These are phyloP conservation scores for Bombardia bombarda DNA, from an alignment of 495 filamentous ascomycete genomes.

Conservation along the genomic window DNA sequence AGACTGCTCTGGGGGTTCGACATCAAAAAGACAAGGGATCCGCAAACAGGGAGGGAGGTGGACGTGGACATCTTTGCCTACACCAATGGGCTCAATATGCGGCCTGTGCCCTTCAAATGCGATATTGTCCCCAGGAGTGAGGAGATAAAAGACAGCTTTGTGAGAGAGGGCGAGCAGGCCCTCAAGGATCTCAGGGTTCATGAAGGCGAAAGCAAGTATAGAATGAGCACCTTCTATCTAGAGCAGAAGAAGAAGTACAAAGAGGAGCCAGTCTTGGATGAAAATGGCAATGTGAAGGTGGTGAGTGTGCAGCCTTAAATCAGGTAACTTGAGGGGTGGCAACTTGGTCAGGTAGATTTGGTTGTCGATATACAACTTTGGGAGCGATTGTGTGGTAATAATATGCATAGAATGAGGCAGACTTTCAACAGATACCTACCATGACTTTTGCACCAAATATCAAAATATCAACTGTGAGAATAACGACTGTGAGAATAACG, in stretches of 20 bases:
- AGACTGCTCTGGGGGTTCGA: slow-evolving; percentile 49
- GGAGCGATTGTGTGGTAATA: too few relatives aligned
- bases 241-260: slow-evolving; percentile 21
- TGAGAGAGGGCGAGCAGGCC: slow-evolving; percentile 48
- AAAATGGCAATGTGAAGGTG: slow-evolving; percentile 20
- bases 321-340: slow-evolving; percentile 6
- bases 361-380: too few relatives aligned
- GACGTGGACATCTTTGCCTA: slow-evolving; percentile 45
- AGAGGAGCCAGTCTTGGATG: slow-evolving; percentile 23
- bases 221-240: slow-evolving; percentile 47
- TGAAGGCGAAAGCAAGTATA: slow-evolving; percentile 51
- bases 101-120: slow-evolving; percentile 45
- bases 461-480: too few relatives aligned
- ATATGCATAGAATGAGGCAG: neutral
- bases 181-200: slow-evolving; percentile 43
- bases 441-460: too few relatives aligned
- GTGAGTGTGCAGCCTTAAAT: too few relatives aligned
- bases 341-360: neutral
- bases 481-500: too few relatives aligned
- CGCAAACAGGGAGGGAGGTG: slow-evolving; percentile 38
- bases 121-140: slow-evolving; percentile 40
- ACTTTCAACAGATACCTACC: too few relatives aligned
- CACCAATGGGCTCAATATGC: slow-evolving; percentile 50
- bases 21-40: slow-evolving; percentile 40
- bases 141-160: slow-evolving; percentile 42